These are phyloP conservation scores for Strobilomyces echinocephalus DNA, from an alignment of 768 basidiomycete species.

Conservation along the genomic window DNA sequence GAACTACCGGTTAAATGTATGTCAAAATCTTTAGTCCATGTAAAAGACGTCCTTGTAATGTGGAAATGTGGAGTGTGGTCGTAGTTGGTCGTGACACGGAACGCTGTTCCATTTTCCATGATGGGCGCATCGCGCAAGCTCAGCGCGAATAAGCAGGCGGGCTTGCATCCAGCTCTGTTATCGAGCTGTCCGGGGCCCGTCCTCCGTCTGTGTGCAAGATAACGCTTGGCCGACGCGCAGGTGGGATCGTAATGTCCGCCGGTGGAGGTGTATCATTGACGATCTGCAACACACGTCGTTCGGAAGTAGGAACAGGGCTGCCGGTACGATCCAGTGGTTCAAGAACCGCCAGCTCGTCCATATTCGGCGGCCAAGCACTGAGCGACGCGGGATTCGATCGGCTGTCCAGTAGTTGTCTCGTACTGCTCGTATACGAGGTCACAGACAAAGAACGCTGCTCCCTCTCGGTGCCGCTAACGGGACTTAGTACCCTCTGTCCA, in stretches of 20 bases:
- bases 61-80: slow-evolving; percentile 5
- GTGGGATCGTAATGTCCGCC: slow-evolving; percentile 3
- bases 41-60: slow-evolving; percentile 10
- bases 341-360: slow-evolving; percentile 16
- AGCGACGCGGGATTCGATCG: slow-evolving; percentile 1
- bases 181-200: slow-evolving; percentile 1
- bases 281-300: slow-evolving; percentile 27
- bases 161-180: not conserved
- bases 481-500: slow-evolving; percentile 6
- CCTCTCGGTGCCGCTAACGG: not conserved
- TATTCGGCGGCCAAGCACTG: slow-evolving; percentile 15
- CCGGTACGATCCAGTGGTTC: slow-evolving; percentile 19
- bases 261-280: slow-evolving; percentile 25
- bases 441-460: slow-evolving; percentile 22
- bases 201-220: slow-evolving; percentile 29
- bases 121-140: not conserved
- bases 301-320: slow-evolving; percentile 16
- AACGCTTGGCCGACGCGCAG: slow-evolving; percentile 6
- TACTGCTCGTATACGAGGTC: slow-evolving; percentile 13
- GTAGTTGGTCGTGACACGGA: slow-evolving; percentile 11
- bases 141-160: slow-evolving; percentile 26
- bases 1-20: slow-evolving; percentile 3
- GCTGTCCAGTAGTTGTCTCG: slow-evolving; percentile 5
- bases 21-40: slow-evolving; percentile 12
- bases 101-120: slow-evolving; percentile 3